phyloP scores from a whole-genome alignment of 805 yeast genomes.

The Starmera quercuum region DNA sequence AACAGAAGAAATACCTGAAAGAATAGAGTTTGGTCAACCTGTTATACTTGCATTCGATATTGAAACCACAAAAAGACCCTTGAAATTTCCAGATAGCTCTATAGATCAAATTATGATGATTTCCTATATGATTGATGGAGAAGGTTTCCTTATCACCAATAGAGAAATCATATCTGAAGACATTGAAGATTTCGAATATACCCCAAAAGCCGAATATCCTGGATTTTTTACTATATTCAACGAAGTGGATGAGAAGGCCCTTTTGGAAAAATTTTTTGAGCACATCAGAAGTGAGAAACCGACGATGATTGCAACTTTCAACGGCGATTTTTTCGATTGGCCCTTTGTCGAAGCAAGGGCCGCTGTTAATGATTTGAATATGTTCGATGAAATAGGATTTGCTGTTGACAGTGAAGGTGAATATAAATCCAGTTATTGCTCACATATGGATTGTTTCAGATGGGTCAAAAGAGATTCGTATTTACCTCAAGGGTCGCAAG shows the following conservation, averaged over 20 bases:
- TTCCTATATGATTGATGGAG: conserved; percentile 98
- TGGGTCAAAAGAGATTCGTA: conserved; percentile 99
- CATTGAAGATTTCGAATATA: conserved; percentile 93
- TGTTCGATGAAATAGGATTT: conserved; percentile 93
- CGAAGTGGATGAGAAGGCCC: conserved; percentile 75
- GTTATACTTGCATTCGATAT: conserved; percentile 95
- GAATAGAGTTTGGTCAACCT: conserved; percentile 94
- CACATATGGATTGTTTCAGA: conserved; percentile 93
- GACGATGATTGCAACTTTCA: conserved; percentile 95
- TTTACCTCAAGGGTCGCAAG: conserved; percentile 97
- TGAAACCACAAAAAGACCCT: conserved; percentile 93
- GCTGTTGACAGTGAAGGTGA: conserved; percentile 85
- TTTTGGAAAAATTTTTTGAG: conserved; percentile 73
- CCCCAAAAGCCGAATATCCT: conserved; percentile 94
- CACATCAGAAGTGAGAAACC: conserved; percentile 86
- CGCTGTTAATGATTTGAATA: conserved; percentile 70
- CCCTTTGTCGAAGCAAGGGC: conserved; percentile 94
- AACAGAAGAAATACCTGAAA: conserved; percentile 55
- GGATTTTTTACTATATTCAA: conserved; percentile 87
- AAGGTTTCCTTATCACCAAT: conserved; percentile 89
- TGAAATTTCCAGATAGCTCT: conserved; percentile 89
- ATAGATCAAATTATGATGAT: conserved; percentile 97
- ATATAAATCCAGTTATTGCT: conserved; percentile 86
- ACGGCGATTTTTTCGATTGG: conserved; percentile 99
- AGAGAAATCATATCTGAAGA: conserved; percentile 91